Evolutionary conservation across 305 asterid species (phyloP).

Genomic region (Rubia peregrina): DNA sequence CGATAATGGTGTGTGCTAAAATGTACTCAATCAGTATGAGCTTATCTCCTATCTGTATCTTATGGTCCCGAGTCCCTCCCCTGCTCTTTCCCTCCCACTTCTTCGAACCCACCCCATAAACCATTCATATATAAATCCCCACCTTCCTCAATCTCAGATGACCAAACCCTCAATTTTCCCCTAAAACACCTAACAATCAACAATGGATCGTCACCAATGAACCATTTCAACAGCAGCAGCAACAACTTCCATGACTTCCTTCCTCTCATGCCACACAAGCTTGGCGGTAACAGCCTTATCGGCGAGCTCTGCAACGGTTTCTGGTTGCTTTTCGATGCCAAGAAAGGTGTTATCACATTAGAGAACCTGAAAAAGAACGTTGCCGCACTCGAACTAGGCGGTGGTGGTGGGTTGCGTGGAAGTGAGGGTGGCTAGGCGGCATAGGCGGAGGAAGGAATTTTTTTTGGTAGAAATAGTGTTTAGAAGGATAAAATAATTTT

Average conservation of each 20-base stretch:
- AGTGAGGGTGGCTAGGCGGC: too few relatives aligned
- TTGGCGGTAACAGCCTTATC: constrained; percentile 74
- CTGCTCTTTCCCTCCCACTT: constrained; percentile 28
- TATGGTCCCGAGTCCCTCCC: constrained; percentile 14
- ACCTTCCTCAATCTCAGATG: constrained; percentile 7
- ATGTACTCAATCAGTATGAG: too few relatives aligned
- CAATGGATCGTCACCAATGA: constrained; percentile 19
- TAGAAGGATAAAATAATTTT: too few relatives aligned
- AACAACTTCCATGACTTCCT: constrained; percentile 59
- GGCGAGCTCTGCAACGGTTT: constrained; percentile 78
- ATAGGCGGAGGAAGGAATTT: too few relatives aligned
- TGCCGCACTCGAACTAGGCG: constrained; percentile 40
- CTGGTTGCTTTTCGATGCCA: constrained; percentile 51
- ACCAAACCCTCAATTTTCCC: constrained; percentile 15
- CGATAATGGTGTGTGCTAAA: too few relatives aligned
- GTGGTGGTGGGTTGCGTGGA: too few relatives aligned
- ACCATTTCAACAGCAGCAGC: constrained; percentile 7
- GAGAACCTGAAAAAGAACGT: constrained; percentile 68
- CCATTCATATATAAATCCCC: constrained; percentile 1
- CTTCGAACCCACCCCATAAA: constrained; percentile 26
- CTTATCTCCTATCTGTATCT: constrained; percentile 14
- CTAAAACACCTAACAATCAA: not conserved
- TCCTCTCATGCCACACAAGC: constrained; percentile 79
- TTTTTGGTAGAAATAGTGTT: too few relatives aligned
- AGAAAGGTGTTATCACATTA: constrained; percentile 60